Base-by-base conservation (phyloP, 176 grass and related monocot genomes). In the Poa annua region DNA sequence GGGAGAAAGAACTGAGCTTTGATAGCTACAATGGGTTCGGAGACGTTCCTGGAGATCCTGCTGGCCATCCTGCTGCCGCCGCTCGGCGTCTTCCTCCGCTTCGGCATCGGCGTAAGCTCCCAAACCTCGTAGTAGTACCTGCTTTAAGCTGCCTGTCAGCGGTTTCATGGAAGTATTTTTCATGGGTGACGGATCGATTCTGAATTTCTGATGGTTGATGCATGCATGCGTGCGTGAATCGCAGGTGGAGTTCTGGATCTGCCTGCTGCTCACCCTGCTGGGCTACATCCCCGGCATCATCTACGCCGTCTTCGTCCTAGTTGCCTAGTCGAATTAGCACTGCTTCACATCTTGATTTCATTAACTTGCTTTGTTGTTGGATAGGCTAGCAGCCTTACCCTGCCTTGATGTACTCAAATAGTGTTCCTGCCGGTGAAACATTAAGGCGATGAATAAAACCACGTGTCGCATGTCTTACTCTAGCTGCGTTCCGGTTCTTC, bases 221-320 rank as follows among this genome's bases (percentile, higher is more conserved):
- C 84, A 14, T 48, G 42, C 42, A 4, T 48, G 45, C 88, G 4
- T 49, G 44, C 9, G 0, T 48, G 45, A 87, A 8, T n/a, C 79
- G 56, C 82, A 97, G 94, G 82, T 69, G 61, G 89, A 97, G 76
- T 94, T 97, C 81, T 94, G 89, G 91, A 97, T 94, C 53, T 88
- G 85, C 73, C 80, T 92, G 53, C 49, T 94, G 75, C 83, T 94
- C 74, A 97, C 91, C 17, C 36, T 97, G 33, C 77, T 97, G 47
- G 89, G 94, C 1, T 94, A 94, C 76, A 69, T 92, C 70, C 91
- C 94, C 0, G 94, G 89, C 59, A 90, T 97, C 55, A 87, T 93
- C 88, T 97, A 97, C 61, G 94, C 94, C 50, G 44, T 94, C 41
- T 97, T 78, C 83, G 85, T 97, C 6, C 70, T 94, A 20, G 80